These are phyloP conservation scores for Mortierella antarctica DNA, from an alignment of 192 early-diverging fungal species.

Conservation along the genomic window DNA sequence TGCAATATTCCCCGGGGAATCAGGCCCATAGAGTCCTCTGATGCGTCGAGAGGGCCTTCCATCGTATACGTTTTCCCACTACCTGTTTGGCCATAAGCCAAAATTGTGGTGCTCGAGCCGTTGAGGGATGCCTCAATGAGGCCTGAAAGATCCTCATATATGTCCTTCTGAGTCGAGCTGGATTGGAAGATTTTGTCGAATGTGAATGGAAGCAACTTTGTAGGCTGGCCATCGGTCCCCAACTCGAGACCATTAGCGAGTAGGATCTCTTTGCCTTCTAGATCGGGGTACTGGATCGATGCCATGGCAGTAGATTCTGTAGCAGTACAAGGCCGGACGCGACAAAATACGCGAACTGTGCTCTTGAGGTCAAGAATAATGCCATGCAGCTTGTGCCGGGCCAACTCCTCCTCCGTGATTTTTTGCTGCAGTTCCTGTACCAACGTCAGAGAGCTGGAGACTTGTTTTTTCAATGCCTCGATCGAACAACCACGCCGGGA, in stretches of 20 bases:
- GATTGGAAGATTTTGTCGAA: slow-evolving; percentile 10
- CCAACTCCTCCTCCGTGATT: not conserved
- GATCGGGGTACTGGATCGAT: slow-evolving; percentile 4
- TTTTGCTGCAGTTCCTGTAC: slow-evolving; percentile 1
- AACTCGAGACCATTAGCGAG: not conserved
- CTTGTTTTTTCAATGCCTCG: not conserved
- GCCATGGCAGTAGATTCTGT: not conserved
- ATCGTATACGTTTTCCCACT: slow-evolving; percentile 7
- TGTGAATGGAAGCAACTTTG: not conserved
- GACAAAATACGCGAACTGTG: slow-evolving; percentile 1
- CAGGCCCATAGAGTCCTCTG: not conserved
- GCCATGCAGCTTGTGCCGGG: not conserved
- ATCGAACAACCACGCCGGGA: not conserved
- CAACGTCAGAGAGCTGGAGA: not conserved
- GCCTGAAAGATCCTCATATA: not conserved
- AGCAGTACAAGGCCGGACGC: not conserved
- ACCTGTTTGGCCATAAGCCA: not conserved
- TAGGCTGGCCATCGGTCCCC: no score
- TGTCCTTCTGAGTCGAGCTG: not conserved
- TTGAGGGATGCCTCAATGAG: not conserved
- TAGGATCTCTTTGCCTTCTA: not conserved
- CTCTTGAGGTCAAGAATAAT: slow-evolving; percentile 9
- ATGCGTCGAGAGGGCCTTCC: not conserved
- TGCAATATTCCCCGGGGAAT: slow-evolving; percentile 1
- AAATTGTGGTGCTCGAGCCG: not conserved